Evolutionary conservation across 768 basidiomycete genomes (phyloP), one percentile per base, ranked within the genome.

Genomic region (Suillus hirtellus): DNA sequence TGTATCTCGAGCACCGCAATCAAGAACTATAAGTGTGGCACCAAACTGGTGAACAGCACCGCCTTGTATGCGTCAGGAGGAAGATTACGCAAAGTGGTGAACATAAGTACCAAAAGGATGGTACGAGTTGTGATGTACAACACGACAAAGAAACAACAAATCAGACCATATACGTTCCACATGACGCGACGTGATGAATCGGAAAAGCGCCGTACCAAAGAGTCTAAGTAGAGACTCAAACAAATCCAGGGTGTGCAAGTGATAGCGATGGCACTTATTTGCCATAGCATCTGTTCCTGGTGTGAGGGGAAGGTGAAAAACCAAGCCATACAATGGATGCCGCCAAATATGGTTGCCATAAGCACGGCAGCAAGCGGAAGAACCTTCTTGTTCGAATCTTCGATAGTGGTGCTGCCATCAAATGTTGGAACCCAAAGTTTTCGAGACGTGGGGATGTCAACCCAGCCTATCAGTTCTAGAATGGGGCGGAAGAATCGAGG

Each of bases 271-370:
- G 70, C 65, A 10, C 65, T 65, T 1, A 62, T 50, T 35, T 64
- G 63, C 73, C 73, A 75, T 27, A 70, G 43, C 34, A 60, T 56
- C 60, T 55, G 67, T 40, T 72, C 64, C 24, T 37, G 50, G 19
- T 31, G 19, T 44, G n/a, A 11, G 19, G 9, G 9, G n/a, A 44
- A 44, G 44, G 19, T 10, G 5, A 44, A 44, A 11, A 59, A 61
- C 75, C 72, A 73, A 4, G 70, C 69, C 3, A 66, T 52, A 56
- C 67, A 69, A 62, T 76, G 73, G n/a, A 44, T n/a, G n/a, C 19
- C 19, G 44, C 44, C 44, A 17, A 44, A 44, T 19, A 44, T n/a
- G 19, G 34, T 63, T 10, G 60, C 69, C 14, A 66, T 59, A 24
- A 60, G 12, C 3, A 40, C 38, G 38, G 19, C 42, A 40, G 44